These are phyloP conservation scores for Dendrothele bispora DNA, from an alignment of 768 basidiomycete genomes.

Conservation along the genomic window DNA sequence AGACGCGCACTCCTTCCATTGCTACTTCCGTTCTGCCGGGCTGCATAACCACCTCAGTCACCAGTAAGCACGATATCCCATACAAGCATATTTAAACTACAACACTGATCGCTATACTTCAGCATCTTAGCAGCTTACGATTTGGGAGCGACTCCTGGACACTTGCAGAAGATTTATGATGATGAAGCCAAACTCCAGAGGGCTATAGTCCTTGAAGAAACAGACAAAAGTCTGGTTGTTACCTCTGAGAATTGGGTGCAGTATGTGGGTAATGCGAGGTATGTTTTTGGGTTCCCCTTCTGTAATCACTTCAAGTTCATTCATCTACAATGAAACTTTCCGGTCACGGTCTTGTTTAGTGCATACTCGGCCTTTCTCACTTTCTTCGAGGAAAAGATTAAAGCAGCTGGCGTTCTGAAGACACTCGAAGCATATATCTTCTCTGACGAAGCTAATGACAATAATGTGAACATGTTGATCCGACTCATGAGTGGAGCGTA, in stretches of 20 bases:
- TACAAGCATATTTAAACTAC: background rate
- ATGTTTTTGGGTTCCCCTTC: slow-evolving; percentile 9
- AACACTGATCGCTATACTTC: background rate
- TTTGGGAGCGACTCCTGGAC: slow-evolving; percentile 45
- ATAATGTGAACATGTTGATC: slow-evolving; percentile 34
- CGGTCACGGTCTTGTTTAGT: slow-evolving; percentile 21
- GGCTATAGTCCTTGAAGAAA: slow-evolving; percentile 37
- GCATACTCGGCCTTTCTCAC: slow-evolving; percentile 36
- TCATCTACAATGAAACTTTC: background rate
- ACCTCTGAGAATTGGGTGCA: slow-evolving; percentile 47
- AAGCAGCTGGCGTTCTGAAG: slow-evolving; percentile 32
- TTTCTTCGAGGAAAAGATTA: slow-evolving; percentile 42
- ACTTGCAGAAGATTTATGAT: slow-evolving; percentile 51
- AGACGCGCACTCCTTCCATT: slow-evolving; percentile 52
- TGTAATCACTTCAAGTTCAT: background rate
- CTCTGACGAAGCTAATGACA: slow-evolving; percentile 28
- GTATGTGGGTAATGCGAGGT: slow-evolving; percentile 51
- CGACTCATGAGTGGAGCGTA: slow-evolving; percentile 34
- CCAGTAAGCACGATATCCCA: slow-evolving; percentile 40
- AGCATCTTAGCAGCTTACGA: slow-evolving; percentile 60
- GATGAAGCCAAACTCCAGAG: slow-evolving; percentile 35
- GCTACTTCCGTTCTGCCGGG: slow-evolving; percentile 41
- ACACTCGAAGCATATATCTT: slow-evolving; percentile 53
- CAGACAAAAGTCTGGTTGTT: slow-evolving; percentile 34
- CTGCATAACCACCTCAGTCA: slow-evolving; percentile 63